These are phyloP conservation scores for Paradendryphiella salina DNA, from an alignment of 2,329 filamentous ascomycete species.

Conservation along the genomic window DNA sequence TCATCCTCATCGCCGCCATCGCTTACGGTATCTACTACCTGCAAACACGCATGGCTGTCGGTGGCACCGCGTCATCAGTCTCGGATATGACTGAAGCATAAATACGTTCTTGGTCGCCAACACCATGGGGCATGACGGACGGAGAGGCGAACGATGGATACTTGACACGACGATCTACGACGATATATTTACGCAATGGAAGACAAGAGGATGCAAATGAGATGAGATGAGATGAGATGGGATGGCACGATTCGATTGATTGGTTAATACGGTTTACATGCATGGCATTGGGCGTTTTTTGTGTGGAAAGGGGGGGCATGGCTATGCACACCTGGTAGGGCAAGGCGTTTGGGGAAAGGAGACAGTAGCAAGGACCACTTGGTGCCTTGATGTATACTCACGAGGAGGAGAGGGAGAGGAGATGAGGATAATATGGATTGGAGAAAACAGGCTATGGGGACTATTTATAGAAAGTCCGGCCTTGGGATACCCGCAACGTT, in stretches of 20 bases:
- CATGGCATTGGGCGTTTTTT: neutral
- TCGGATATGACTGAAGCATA: slow-evolving; percentile 37
- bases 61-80: slow-evolving; percentile 36
- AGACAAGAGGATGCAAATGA: neutral
- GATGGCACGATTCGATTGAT: neutral
- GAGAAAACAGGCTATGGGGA: no score
- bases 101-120: neutral
- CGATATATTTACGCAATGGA: no score
- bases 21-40: slow-evolving; percentile 56
- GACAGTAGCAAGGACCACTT: no score
- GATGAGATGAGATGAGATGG: slow-evolving; percentile 1
- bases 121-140: neutral
- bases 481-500: slow-evolving; percentile 10
- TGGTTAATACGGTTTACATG: neutral
- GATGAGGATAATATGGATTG: neutral
- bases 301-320: no score
- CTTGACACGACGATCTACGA: neutral
- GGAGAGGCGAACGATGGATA: neutral
- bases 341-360: no score
- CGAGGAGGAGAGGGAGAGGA: neutral
- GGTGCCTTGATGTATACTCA: no score
- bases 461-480: neutral
- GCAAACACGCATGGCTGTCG: slow-evolving; percentile 50
- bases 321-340: no score
- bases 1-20: slow-evolving; percentile 55